A percentile compares a stretch with the other conserved stretches of the same genome.
These are phyloP conservation scores for Epichloe aotearoae DNA, from an alignment of 2,329 filamentous ascomycete species.

Conservation along the genomic window DNA sequence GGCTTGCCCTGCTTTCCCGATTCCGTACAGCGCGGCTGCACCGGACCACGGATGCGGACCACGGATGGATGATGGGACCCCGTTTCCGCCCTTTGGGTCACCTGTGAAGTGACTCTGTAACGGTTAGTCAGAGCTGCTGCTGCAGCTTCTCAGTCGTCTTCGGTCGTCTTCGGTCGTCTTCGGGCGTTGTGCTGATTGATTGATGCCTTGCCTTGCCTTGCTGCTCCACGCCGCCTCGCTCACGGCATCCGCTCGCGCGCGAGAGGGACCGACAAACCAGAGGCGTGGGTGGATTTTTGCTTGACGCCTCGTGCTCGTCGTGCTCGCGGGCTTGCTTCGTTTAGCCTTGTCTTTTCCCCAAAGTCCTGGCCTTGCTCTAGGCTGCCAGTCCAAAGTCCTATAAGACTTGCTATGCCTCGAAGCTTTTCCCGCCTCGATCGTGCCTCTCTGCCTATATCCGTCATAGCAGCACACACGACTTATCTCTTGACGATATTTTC, in stretches of 20 bases:
- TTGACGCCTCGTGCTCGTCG: not conserved
- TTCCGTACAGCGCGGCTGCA: slow-evolving; percentile 10
- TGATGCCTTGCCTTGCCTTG: not conserved
- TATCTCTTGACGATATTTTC: slow-evolving; percentile 8
- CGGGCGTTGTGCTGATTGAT: not conserved
- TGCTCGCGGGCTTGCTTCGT: not conserved
- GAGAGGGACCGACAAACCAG: not conserved
- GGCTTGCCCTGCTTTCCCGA: slow-evolving; percentile 12
- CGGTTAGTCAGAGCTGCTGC: slow-evolving; percentile 19
- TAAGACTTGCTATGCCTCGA: slow-evolving; percentile 43
- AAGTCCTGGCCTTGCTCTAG: not conserved
- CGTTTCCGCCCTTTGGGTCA: slow-evolving; percentile 14
- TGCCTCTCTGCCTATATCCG: slow-evolving; percentile 13
- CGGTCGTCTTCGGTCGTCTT: not conserved
- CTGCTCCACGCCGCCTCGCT: not conserved
- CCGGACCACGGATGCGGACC: slow-evolving; percentile 13
- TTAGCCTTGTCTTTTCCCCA: not conserved
- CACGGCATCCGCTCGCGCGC: not conserved
- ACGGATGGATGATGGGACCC: not conserved
- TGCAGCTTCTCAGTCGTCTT: not conserved
- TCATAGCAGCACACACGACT: slow-evolving; percentile 7
- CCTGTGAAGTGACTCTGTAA: slow-evolving; percentile 10
- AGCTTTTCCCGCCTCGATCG: slow-evolving; percentile 15
- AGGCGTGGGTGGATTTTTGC: not conserved
- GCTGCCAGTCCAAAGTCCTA: slow-evolving; percentile 18